Evolutionary conservation across 495 filamentous ascomycete genomes (phyloP), one percentile per base, ranked within the genome.

Genomic region (Hypoxylon lenormandii): DNA sequence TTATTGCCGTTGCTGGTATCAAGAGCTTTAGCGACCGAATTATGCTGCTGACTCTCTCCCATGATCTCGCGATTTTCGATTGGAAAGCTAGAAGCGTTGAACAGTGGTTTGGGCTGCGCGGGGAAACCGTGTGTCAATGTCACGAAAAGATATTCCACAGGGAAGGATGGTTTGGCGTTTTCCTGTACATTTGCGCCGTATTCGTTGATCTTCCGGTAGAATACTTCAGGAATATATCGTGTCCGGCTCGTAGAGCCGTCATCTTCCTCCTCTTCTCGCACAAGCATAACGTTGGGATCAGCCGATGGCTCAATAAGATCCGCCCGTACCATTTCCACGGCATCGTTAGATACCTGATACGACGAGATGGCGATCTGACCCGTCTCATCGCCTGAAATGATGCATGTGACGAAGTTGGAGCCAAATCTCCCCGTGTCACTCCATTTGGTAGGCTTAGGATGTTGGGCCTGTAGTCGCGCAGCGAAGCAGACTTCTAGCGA

Each of bases 61-160:
- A 96, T 86, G 13, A 87, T 80, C 73, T 96, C 92, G 53, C 95
- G 87, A 71, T 98, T 97, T 74, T 93, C 95, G 74, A 97, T 90
- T 8, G 94, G 89, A 78, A 97, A 99, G 13, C 77, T 82, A 52
- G 85, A 83, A 12, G 83, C 78, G 16, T 73, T 85, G 79, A 98
- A 98, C 12, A 89, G 60, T 4, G 93, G 92, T 28, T 85, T 87
- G 4, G 91, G 83, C 26, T 89, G 82, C 42, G 88, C 93, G 0
- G 96, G 96, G 80, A 98, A 97, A 40, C 96, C 95, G 74, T 99
- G 94, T 6, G 95, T 99, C 42, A 99, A 85, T 5, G 95, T 97
- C 54, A 97, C 92, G 28, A 97, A 87, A 28, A 99, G 85, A 76
- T 97, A 99, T 72, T 98, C 96, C 28, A 97, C 94, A 0, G 95